Evolutionary conservation across 768 basidiomycete species (phyloP).

Genomic region (Vararia minispora): DNA sequence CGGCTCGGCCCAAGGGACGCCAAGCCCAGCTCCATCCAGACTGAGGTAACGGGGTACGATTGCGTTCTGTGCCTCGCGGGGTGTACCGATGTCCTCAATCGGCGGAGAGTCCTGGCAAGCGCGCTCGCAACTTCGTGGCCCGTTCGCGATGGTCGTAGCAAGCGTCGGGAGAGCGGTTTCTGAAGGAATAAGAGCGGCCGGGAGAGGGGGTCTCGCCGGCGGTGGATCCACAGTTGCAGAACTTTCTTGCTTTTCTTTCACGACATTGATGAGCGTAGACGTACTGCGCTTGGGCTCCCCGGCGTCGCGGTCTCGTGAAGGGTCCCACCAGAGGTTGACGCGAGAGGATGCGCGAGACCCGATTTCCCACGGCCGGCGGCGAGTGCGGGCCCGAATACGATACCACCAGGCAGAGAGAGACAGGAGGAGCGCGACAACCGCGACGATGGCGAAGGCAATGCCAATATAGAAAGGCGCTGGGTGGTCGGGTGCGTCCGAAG

Average conservation of each 20-base stretch:
- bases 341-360: neutral
- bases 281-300: conserved; percentile 1
- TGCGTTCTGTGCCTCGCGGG: conserved; percentile 6
- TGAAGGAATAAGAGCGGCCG: conserved; percentile 13
- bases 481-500: too few relatives aligned
- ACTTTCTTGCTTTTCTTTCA: too few relatives aligned
- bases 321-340: conserved; percentile 1
- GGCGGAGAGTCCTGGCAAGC: conserved; percentile 14
- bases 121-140: conserved; percentile 19
- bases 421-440: conserved; percentile 13
- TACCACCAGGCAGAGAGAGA: conserved; percentile 17
- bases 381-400: conserved; percentile 14
- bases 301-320: neutral
- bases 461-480: conserved; percentile 14
- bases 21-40: conserved; percentile 21
- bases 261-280: too few relatives aligned
- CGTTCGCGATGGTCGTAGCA: conserved; percentile 27
- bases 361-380: conserved; percentile 10
- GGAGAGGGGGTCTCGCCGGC: conserved; percentile 15
- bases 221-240: neutral
- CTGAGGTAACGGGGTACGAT: conserved; percentile 23
- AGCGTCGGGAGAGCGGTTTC: conserved; percentile 20
- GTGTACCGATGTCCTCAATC: conserved; percentile 13
- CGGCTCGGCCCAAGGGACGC: conserved; percentile 21
- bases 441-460: conserved; percentile 16